Conservation (phyloP, 2,329 filamentous ascomycete genomes). For the Ceratocystis colombiana region DNA sequence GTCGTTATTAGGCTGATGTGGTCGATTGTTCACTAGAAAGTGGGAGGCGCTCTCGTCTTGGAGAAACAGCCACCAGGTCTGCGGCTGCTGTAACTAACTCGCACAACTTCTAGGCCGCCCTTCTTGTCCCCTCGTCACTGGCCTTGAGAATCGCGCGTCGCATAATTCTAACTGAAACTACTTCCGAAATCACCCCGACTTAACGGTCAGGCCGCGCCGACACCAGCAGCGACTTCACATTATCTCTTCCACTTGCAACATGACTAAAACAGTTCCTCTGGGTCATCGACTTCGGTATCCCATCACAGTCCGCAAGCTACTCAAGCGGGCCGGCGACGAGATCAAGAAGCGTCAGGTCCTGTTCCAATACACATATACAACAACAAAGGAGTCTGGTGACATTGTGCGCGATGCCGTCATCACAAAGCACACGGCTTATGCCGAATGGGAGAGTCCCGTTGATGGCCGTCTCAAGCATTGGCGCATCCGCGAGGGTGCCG, state of each 20-base stretch:
- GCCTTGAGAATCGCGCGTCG: no score
- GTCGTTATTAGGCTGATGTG: no score
- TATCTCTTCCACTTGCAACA: conserved; percentile 25
- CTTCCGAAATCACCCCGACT: no score
- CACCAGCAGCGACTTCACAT: no score
- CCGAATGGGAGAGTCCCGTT: conserved; percentile 70
- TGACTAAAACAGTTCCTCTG: conserved; percentile 43
- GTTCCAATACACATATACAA: conserved; percentile 80
- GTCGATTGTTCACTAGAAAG: no score
- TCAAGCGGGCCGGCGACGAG: conserved; percentile 63
- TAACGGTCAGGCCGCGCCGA: no score
- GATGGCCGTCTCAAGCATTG: conserved; percentile 72
- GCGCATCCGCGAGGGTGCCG: conserved; percentile 59
- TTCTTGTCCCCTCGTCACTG: no score
- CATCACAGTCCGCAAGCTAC: conserved; percentile 78
- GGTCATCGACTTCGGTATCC: conserved; percentile 72
- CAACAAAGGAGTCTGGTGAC: conserved; percentile 65
- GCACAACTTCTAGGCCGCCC: no score
- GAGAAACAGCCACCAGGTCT: no score
- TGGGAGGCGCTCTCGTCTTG: no score
- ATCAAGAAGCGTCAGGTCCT: conserved; percentile 68
- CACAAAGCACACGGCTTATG: conserved; percentile 58
- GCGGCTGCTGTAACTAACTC: no score
- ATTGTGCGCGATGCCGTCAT: conserved; percentile 48
- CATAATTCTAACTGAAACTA: no score